phyloP scores from a whole-genome alignment of 768 basidiomycete species.

The Tulasnella sp. region DNA sequence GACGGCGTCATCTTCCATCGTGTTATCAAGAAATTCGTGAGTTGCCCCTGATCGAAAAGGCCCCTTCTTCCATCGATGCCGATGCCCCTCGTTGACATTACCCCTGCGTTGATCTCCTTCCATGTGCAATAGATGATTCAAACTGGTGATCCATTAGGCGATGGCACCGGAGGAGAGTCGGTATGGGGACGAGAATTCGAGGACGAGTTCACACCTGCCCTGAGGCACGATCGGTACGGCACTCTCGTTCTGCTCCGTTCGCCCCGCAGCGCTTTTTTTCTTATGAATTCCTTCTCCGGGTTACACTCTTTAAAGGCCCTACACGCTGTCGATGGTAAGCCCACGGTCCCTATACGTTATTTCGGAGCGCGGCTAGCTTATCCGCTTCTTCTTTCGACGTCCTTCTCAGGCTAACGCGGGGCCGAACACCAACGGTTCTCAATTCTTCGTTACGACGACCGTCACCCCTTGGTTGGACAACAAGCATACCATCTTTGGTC shows the following conservation, averaged over 20 bases:
- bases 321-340: slow-evolving; percentile 79
- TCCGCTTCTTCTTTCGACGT: neutral
- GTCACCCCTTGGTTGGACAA: slow-evolving; percentile 91
- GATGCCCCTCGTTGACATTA: neutral
- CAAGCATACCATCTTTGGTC: slow-evolving; percentile 90
- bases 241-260: neutral
- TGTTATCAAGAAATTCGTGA: slow-evolving; percentile 88
- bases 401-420: slow-evolving; percentile 67
- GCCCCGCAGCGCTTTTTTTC: neutral
- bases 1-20: slow-evolving; percentile 95
- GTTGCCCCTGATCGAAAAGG: slow-evolving; percentile 32
- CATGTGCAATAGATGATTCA: slow-evolving; percentile 66
- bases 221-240: slow-evolving; percentile 81
- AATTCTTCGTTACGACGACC: slow-evolving; percentile 97
- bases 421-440: slow-evolving; percentile 85
- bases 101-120: neutral
- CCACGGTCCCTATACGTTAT: slow-evolving; percentile 31
- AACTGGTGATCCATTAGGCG: slow-evolving; percentile 91
- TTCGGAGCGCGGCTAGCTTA: neutral
- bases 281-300: neutral
- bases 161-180: slow-evolving; percentile 86
- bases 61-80: slow-evolving; percentile 26
- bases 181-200: slow-evolving; percentile 91
- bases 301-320: slow-evolving; percentile 56
- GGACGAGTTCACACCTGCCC: slow-evolving; percentile 85